Conservation (phyloP, 2,329 filamentous ascomycete genomes). For the Beauveria sp. region DNA sequence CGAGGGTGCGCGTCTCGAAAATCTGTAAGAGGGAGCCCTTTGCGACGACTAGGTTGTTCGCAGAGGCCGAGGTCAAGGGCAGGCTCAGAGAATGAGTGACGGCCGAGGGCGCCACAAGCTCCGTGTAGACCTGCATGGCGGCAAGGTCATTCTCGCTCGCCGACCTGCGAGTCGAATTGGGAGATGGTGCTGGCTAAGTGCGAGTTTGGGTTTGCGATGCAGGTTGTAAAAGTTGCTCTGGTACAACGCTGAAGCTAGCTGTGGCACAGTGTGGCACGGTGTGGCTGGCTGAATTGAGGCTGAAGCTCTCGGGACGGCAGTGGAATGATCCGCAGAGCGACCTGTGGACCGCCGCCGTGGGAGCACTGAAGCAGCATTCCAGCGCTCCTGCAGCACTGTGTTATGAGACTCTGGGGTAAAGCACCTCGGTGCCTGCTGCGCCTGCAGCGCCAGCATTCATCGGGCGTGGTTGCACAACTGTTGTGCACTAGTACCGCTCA, state of each 20-base stretch:
- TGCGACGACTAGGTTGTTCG: slow-evolving; percentile 81
- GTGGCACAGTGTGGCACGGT: neutral
- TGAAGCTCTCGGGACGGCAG: slow-evolving; percentile 6
- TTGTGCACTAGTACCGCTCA: neutral
- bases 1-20: slow-evolving; percentile 64
- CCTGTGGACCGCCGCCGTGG: neutral
- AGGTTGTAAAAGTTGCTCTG: neutral
- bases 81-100: slow-evolving; percentile 81
- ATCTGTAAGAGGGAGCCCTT: slow-evolving; percentile 91
- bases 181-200: neutral
- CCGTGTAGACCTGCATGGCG: slow-evolving; percentile 93
- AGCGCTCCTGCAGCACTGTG: no score
- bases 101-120: slow-evolving; percentile 88
- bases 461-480: neutral
- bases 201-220: neutral
- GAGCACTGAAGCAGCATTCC: no score
- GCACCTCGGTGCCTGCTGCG: no score
- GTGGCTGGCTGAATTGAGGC: neutral
- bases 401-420: neutral
- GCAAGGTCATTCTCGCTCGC: slow-evolving; percentile 28
- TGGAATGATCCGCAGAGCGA: slow-evolving; percentile 4
- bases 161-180: slow-evolving; percentile 16
- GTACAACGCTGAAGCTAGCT: neutral
- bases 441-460: no score
- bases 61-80: slow-evolving; percentile 66